These are phyloP conservation scores for Coemansia sp. DNA, from an alignment of 192 early-diverging fungal genomes.

Conservation along the genomic window DNA sequence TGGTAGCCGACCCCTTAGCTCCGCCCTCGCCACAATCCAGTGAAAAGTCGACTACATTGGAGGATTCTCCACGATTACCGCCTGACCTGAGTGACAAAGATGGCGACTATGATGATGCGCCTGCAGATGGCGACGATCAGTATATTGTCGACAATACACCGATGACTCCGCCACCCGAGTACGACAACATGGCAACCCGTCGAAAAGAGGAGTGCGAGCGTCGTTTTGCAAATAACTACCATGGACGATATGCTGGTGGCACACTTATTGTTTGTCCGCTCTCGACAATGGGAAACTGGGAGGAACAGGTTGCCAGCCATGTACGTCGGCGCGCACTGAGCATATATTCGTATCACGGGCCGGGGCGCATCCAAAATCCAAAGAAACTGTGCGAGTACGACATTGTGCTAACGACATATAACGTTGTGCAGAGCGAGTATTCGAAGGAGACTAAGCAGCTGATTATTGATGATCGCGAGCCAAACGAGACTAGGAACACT, in stretches of 20 bases:
- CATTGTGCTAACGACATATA: constrained; percentile 73
- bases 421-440: constrained; percentile 60
- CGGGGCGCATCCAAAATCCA: constrained; percentile 45
- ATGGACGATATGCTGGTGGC: constrained; percentile 46
- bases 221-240: constrained; percentile 35
- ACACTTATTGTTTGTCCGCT: constrained; percentile 74
- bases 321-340: constrained; percentile 31
- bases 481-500: neutral
- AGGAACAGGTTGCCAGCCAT: constrained; percentile 62
- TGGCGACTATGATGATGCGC: neutral
- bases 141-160: constrained; percentile 21
- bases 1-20: constrained; percentile 19
- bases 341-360: constrained; percentile 65
- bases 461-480: constrained; percentile 4
- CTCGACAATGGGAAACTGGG: constrained; percentile 71
- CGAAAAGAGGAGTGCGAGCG: constrained; percentile 41
- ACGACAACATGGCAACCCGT: constrained; percentile 34
- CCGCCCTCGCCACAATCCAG: neutral
- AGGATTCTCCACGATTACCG: neutral
- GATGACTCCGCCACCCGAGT: constrained; percentile 42
- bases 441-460: constrained; percentile 31
- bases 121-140: neutral
- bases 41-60: neutral
- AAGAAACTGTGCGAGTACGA: constrained; percentile 57
- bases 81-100: constrained; percentile 2